These are phyloP conservation scores for Globisporangium irregulare DNA, from an alignment of 352 stramenopile species.

Conservation along the genomic window DNA sequence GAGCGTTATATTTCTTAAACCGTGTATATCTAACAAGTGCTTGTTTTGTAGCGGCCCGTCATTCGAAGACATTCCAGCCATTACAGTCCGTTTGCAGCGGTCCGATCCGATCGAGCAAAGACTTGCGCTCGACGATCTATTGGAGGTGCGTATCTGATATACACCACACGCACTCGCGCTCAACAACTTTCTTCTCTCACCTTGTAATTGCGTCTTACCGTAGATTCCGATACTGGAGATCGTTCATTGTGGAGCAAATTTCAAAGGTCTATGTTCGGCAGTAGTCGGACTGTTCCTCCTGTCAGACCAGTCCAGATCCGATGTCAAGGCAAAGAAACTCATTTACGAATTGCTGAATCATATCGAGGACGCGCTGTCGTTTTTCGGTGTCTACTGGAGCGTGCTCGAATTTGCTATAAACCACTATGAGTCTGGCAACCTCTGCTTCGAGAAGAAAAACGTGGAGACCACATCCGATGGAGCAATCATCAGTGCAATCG, in stretches of 20 bases:
- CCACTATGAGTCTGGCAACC: conserved; percentile 20
- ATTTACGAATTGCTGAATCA: conserved; percentile 41
- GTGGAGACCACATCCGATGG: conserved; percentile 11
- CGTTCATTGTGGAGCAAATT: conserved; percentile 43
- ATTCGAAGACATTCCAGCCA: conserved; percentile 16
- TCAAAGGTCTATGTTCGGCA: conserved; percentile 25
- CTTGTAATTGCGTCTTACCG: neutral
- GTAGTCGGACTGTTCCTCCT: conserved; percentile 39
- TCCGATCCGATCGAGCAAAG: neutral
- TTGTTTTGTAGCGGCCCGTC: conserved; percentile 12
- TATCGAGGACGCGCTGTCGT: conserved; percentile 43
- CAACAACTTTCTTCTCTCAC: too few species aligned
- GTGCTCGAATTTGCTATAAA: conserved; percentile 44
- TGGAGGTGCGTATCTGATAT: conserved; percentile 7
- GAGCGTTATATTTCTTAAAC: neutral
- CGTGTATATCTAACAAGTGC: neutral
- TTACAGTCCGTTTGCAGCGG: conserved; percentile 6
- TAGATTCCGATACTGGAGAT: conserved; percentile 56
- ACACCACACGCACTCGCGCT: too few species aligned
- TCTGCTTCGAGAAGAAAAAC: conserved; percentile 28
- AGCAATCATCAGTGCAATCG: conserved; percentile 18
- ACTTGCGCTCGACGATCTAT: conserved; percentile 15
- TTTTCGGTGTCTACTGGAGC: conserved; percentile 46
- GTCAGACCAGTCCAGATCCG: conserved; percentile 3
- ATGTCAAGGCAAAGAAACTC: conserved; percentile 25